phyloP scores from a whole-genome alignment of 164 flowering plant species.

The Tetracentron sinense region DNA sequence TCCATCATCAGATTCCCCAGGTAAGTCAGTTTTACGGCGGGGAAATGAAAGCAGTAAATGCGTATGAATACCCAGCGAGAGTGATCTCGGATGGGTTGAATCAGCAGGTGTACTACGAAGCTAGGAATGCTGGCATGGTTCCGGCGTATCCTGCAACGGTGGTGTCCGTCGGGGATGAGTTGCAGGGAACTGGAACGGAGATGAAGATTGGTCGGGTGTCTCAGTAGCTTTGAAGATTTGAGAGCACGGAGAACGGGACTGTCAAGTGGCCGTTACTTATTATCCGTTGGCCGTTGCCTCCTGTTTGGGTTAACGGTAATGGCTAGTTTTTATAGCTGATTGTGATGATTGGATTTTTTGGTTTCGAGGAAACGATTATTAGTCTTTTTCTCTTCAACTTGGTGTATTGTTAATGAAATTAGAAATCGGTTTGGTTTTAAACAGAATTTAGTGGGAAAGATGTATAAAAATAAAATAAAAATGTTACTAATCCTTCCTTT shows the following conservation, averaged over 20 bases:
- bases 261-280: too few relatives aligned
- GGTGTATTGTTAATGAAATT: too few relatives aligned
- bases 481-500: too few relatives aligned
- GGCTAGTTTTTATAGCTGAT: too few relatives aligned
- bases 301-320: too few relatives aligned
- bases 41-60: constrained; percentile 28
- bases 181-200: constrained; percentile 28
- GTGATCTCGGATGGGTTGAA: constrained; percentile 25
- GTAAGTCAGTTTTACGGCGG: constrained; percentile 46
- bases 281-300: too few relatives aligned
- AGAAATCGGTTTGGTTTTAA: too few relatives aligned
- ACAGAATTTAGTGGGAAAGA: too few relatives aligned
- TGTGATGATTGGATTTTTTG: too few relatives aligned
- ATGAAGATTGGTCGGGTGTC: constrained; percentile 26
- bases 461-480: too few relatives aligned
- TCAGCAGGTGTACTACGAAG: constrained; percentile 49
- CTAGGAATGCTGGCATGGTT: constrained; percentile 31
- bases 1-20: constrained; percentile 27
- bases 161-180: constrained; percentile 33
- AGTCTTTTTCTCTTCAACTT: too few relatives aligned
- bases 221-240: constrained; percentile 8
- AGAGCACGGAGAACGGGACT: background rate
- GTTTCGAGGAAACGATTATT: too few relatives aligned
- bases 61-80: constrained; percentile 23
- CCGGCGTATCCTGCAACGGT: constrained; percentile 36